phyloP scores from a whole-genome alignment of 1,139 yeast genomes.

The Martiniozyma asiatica region DNA sequence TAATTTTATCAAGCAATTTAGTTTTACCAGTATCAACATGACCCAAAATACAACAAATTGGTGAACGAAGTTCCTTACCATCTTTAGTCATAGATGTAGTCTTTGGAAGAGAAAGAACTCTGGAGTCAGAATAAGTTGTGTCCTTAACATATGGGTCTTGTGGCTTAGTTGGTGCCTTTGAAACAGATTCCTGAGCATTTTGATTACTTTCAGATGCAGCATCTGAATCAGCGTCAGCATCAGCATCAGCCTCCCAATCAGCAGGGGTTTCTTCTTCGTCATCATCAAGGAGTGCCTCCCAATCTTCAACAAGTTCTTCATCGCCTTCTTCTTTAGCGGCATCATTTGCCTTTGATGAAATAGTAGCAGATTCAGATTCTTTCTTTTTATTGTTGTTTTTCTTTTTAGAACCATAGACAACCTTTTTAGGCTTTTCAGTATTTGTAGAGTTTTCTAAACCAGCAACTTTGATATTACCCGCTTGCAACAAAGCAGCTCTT shows the following conservation, averaged over 20 bases:
- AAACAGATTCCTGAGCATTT: constrained; percentile 14
- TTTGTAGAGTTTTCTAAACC: constrained; percentile 36
- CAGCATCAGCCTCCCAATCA: constrained; percentile 33
- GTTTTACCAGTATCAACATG: constrained; percentile 99
- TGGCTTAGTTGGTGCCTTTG: constrained; percentile 8
- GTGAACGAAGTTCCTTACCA: constrained; percentile 67
- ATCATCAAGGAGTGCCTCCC: constrained; percentile 53
- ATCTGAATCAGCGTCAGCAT: constrained; percentile 16
- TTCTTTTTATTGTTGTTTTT: constrained; percentile 24
- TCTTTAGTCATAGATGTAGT: constrained; percentile 12
- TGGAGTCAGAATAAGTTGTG: constrained; percentile 11
- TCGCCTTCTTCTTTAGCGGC: constrained; percentile 12
- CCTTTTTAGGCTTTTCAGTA: constrained; percentile 46
- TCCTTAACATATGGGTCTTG: constrained; percentile 17
- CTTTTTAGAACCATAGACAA: constrained; percentile 70
- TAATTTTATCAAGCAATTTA: constrained; percentile 85
- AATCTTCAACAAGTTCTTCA: constrained; percentile 39
- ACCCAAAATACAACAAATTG: constrained; percentile 97
- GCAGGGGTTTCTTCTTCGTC: constrained; percentile 31
- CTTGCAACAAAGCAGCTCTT: constrained; percentile 70
- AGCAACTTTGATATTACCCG: constrained; percentile 64
- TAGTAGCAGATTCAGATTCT: constrained; percentile 5
- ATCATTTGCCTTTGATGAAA: constrained; percentile 2
- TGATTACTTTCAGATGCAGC: constrained; percentile 16
- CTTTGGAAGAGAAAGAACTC: constrained; percentile 13